Base-by-base conservation (phyloP, 495 filamentous ascomycete species). In the Bacidia gigantensis region DNA sequence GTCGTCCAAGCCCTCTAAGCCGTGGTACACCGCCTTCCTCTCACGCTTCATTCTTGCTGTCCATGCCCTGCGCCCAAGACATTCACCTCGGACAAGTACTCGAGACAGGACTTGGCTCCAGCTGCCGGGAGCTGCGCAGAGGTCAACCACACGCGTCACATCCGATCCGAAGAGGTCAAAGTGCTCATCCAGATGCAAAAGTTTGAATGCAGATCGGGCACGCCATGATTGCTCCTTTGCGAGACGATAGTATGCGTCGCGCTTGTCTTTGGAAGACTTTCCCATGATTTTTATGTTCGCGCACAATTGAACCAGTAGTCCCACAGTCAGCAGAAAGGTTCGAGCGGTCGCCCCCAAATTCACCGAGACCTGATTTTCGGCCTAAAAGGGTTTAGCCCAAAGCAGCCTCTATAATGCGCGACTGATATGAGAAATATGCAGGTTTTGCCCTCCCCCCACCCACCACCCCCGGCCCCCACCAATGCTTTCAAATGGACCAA, bases 181-280 rank as follows among this genome's bases (percentile, higher is more conserved):
- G 72, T 93, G 84, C 76, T 95, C 89, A 64, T 97, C 86, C 42
- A 98, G 79, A 64, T 98, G 92, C 24, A 98, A 79, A 40, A 98
- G 76, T 63, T 98, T 98, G 79, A 93, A 98, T 26, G 92, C 92
- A 52, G 85, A 90, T 47, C 92, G 83, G 14, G 92, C 92, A 23
- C 92, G 86, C 89, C 89, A 98, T 53, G 92, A 90, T 75, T 97
- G 89, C 62, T 98, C 92, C 69, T 98, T 98, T 2, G 92, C 92
- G 7, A 98, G 82, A 25, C 92, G 80, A 64, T 98, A 98, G 68
- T 98, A 98, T 49, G 88, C 86, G 64, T 98, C 92, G 46, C 92
- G 85, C 71, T 98, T 98, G 62, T 98, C 92, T 69, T 98, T 98
- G 32, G 89, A 95, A 0, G 92, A 95, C 65, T 96, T 96, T 1